Conservation (phyloP, 179 eudicot species). For the Camellia oleifera region DNA sequence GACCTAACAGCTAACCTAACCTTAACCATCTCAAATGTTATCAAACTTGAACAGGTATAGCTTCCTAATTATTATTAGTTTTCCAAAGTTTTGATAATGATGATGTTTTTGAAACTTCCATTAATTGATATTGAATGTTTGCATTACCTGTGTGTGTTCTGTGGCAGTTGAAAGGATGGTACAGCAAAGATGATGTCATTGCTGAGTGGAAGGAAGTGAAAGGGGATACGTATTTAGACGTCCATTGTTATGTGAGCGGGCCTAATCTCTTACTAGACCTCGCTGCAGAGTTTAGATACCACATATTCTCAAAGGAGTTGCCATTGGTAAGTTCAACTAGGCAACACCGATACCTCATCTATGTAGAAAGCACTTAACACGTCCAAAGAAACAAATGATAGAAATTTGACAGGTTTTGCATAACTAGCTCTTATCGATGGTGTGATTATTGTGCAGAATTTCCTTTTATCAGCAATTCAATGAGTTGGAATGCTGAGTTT, state of each 20-base stretch:
- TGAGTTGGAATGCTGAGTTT: not conserved
- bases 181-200: constrained; percentile 84
- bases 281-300: constrained; percentile 81
- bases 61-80: not conserved
- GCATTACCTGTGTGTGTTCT: not conserved
- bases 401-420: no score
- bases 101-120: no score
- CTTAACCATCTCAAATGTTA: constrained; percentile 67
- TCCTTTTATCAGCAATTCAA: not conserved
- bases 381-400: no score
- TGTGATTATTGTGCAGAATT: not conserved
- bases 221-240: constrained; percentile 59
- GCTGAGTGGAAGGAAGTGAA: constrained; percentile 86
- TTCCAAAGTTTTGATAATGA: no score
- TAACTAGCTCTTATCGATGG: not conserved
- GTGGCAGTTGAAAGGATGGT: constrained; percentile 86
- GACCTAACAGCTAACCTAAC: constrained; percentile 90
- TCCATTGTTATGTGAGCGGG: constrained; percentile 88
- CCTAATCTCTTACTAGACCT: constrained; percentile 64
- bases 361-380: not conserved
- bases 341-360: no score
- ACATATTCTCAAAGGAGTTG: constrained; percentile 86
- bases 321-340: constrained; percentile 61
- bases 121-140: not conserved
- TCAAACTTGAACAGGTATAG: constrained; percentile 74